These are phyloP conservation scores for Cichorium intybus DNA, from an alignment of 140 eudicot genomes.

Conservation along the genomic window DNA sequence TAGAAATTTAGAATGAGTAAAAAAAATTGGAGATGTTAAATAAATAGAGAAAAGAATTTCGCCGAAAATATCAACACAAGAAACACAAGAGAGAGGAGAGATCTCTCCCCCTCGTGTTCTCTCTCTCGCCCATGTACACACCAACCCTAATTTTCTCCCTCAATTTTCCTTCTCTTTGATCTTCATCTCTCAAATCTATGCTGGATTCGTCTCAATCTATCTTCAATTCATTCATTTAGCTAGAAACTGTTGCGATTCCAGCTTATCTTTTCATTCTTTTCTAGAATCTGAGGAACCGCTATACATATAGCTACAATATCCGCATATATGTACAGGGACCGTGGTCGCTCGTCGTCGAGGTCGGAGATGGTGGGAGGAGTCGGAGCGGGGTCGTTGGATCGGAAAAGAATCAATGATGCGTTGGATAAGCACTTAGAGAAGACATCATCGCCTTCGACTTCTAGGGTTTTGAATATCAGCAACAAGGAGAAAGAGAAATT, in stretches of 20 bases:
- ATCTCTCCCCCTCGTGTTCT: constrained; percentile 27
- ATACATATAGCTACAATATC: constrained; percentile 9
- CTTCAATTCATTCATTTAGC: constrained; percentile 1
- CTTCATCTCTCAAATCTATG: constrained; percentile 6
- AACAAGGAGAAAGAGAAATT: constrained; percentile 41
- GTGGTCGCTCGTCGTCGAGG: constrained; percentile 56
- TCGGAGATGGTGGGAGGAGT: constrained; percentile 49
- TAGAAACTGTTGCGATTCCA: neutral
- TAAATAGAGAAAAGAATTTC: neutral
- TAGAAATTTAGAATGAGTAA: too few relatives aligned
- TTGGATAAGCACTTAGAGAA: constrained; percentile 78
- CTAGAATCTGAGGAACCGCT: constrained; percentile 5
- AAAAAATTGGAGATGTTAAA: neutral
- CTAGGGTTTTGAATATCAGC: constrained; percentile 35
- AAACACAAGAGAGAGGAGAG: constrained; percentile 27
- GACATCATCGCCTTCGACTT: constrained; percentile 59
- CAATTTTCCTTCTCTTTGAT: constrained; percentile 6
- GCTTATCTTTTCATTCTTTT: neutral
- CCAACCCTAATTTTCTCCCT: constrained; percentile 65
- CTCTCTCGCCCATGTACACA: constrained; percentile 19
- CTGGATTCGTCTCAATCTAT: constrained; percentile 14
- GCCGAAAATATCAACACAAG: constrained; percentile 10
- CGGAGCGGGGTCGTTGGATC: constrained; percentile 51
- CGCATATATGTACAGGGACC: constrained; percentile 50
- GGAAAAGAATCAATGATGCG: constrained; percentile 81